Percentiles rank a stretch among this genome's conserved stretches.
phyloP scores from a whole-genome alignment of 2,329 filamentous ascomycete species.

The Microsporum ferrugineum region DNA sequence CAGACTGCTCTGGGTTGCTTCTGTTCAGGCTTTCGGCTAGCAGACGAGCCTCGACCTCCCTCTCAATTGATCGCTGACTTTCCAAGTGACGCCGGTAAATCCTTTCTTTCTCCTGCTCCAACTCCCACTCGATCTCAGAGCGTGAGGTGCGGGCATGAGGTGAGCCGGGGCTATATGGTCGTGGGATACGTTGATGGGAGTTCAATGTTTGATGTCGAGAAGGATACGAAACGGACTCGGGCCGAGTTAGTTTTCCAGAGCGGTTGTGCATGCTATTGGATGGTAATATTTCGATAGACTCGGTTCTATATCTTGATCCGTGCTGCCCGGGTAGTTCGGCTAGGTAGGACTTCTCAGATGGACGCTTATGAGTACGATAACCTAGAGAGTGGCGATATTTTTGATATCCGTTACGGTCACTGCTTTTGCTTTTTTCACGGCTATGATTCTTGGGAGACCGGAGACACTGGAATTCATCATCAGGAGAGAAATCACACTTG shows the following conservation, averaged over 20 bases:
- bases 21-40: conserved; percentile 8
- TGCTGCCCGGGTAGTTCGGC: neutral
- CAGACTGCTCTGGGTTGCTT: neutral
- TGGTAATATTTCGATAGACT: conserved; percentile 19
- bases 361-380: conserved; percentile 23
- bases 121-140: conserved; percentile 6
- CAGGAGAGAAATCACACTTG: neutral
- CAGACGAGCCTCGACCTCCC: conserved; percentile 6
- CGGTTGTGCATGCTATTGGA: conserved; percentile 15
- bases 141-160: neutral
- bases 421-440: conserved; percentile 4
- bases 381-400: conserved; percentile 7
- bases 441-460: conserved; percentile 3
- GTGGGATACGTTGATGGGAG: neutral
- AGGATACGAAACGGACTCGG: conserved; percentile 7
- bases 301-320: conserved; percentile 12
- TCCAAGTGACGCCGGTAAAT: conserved; percentile 8
- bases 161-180: neutral
- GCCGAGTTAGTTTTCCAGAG: conserved; percentile 3
- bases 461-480: conserved; percentile 11
- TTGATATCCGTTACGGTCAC: conserved; percentile 9
- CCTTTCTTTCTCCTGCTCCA: conserved; percentile 9
- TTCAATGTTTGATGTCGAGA: conserved; percentile 1
- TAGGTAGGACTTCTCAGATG: conserved; percentile 10
- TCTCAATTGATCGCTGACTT: conserved; percentile 4